Base-by-base conservation (phyloP, 116 monocot species). In the Iris pallida region DNA sequence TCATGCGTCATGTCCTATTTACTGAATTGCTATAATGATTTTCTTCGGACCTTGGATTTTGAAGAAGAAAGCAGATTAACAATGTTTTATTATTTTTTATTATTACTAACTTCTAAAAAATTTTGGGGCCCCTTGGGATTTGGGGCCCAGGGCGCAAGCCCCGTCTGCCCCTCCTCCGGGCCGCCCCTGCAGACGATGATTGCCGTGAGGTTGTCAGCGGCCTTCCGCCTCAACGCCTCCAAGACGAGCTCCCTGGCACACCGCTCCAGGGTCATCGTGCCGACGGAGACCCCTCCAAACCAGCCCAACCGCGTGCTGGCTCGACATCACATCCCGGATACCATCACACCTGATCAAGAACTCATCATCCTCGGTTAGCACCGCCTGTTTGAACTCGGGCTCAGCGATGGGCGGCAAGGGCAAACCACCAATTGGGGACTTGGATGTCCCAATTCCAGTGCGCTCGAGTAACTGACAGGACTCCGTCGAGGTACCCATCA, bases 381-480 rank as follows among this genome's bases (percentile, higher is more conserved):
- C 71, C 64, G 45, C 73, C 5, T 16, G 57, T 70, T 58, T 83
- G 20, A 92, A 69, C 76, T 92, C 92, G 8, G 92, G 92, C 63
- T 81, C 88, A 2, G 92, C 88, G 40, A 75, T 92, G 7, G 88
- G 85, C 0, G 92, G 88, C 3, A 81, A 78, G 4, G 42, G 1
- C 11, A 42, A 42, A 8, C 82, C 81, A 16, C 70, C 51, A 0
- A 12, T 92, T 88, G 74, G 85, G 18, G 8, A 85, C 88, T 65
- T 92, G 81, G 76, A 92, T 79, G 79, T 92, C 85, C 88, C 88
- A 92, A 49, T 92, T 85, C 0, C 92, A 88, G 10, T 88, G 71
- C n/a, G 92, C 88, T 11, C 92, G 85, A 40, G 88, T 69, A 13
- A 92, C 88, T 2, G 71, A 79, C 10, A 92, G 85, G 76, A 79